phyloP scores from a whole-genome alignment of 1,139 yeast species.

The Lodderomyces pseudojiufengensis region DNA sequence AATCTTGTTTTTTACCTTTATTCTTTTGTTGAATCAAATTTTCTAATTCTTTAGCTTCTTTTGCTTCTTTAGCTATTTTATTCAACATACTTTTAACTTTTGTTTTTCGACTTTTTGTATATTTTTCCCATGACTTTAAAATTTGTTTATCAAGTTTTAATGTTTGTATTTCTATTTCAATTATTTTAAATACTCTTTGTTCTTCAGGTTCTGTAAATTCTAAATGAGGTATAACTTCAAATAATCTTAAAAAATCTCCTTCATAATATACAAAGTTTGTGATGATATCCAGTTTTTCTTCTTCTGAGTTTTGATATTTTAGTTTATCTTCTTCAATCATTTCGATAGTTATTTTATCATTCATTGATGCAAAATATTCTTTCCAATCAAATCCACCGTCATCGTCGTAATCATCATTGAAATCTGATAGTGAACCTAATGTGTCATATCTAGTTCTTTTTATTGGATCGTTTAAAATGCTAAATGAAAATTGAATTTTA shows the following conservation, averaged over 20 bases:
- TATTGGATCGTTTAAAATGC: conserved; percentile 58
- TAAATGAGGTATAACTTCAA: conserved; percentile 75
- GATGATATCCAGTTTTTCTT: conserved; percentile 64
- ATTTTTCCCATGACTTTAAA: conserved; percentile 48
- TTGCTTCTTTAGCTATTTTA: conserved; percentile 55
- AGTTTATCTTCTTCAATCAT: conserved; percentile 67
- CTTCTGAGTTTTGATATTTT: conserved; percentile 62
- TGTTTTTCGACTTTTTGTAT: conserved; percentile 44
- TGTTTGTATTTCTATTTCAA: conserved; percentile 40
- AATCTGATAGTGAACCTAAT: conserved; percentile 63
- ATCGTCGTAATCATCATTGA: conserved; percentile 18
- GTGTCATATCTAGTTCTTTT: conserved; percentile 59
- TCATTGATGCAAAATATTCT: conserved; percentile 57
- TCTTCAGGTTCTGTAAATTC: conserved; percentile 63
- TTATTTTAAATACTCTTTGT: conserved; percentile 51
- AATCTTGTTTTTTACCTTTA: conserved; percentile 34
- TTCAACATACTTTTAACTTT: conserved; percentile 45
- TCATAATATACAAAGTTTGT: conserved; percentile 55
- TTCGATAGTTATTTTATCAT: conserved; percentile 65
- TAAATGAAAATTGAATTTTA: conserved; percentile 70
- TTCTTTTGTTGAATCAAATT: conserved; percentile 38
- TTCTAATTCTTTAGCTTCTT: conserved; percentile 64
- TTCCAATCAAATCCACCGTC: conserved; percentile 57
- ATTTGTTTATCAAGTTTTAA: conserved; percentile 30
- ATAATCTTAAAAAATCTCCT: conserved; percentile 67